Conservation (phyloP, 495 filamentous ascomycete genomes). For the Umbilicaria muhlenbergii region DNA sequence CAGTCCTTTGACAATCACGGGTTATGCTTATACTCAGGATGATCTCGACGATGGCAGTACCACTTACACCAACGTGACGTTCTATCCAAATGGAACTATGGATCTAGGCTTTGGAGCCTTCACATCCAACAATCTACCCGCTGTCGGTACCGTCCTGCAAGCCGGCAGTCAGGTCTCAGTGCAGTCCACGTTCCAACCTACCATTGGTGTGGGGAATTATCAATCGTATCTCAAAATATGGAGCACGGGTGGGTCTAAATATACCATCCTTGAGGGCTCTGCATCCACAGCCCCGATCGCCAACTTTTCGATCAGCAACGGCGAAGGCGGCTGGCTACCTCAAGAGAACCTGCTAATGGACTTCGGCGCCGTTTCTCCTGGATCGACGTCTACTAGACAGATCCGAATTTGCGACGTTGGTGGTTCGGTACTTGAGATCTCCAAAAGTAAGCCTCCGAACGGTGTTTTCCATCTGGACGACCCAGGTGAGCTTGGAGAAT, state of each 20-base stretch:
- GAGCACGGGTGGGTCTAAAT: constrained; percentile 15
- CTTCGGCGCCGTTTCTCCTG: constrained; percentile 17
- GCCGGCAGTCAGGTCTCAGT: constrained; percentile 15
- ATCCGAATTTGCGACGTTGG: constrained; percentile 22
- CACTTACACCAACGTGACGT: constrained; percentile 15
- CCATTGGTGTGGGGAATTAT: constrained; percentile 13
- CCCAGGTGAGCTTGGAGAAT: constrained; percentile 15
- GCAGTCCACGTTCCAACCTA: constrained; percentile 14
- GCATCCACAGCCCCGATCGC: constrained; percentile 18
- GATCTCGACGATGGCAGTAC: constrained; percentile 7
- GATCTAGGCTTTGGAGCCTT: constrained; percentile 12
- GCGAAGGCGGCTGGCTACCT: constrained; percentile 16
- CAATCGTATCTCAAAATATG: constrained; percentile 15
- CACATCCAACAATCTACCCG: constrained; percentile 16
- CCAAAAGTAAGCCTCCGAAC: constrained; percentile 18
- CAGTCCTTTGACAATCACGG: constrained; percentile 17
- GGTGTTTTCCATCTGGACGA: constrained; percentile 10
- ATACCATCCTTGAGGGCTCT: constrained; percentile 16
- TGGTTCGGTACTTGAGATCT: constrained; percentile 20
- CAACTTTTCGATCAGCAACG: constrained; percentile 15
- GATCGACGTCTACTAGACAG: constrained; percentile 10
- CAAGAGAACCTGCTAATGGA: constrained; percentile 11
- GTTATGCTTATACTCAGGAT: constrained; percentile 18
- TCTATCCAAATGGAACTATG: constrained; percentile 6
- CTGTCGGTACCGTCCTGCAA: constrained; percentile 11